A percentile compares a stretch with the other conserved stretches of the same genome.
Conservation (phyloP, 768 basidiomycete species). For the Multifurca ochricompacta region DNA sequence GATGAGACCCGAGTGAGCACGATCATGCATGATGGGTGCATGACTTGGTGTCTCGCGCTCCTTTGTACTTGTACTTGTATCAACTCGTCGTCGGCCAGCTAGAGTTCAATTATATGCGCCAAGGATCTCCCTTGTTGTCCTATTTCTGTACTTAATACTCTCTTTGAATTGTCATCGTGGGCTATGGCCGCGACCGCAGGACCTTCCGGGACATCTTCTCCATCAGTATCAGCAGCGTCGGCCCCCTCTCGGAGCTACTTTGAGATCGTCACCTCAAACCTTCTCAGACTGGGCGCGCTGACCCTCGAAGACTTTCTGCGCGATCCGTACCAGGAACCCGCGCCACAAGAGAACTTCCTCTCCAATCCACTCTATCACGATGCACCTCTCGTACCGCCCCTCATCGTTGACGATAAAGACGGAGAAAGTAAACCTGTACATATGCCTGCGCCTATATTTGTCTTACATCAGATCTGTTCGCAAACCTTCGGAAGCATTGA, state of each 20-base stretch:
- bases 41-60: too few species aligned
- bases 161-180: background rate
- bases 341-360: conserved; percentile 1
- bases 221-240: background rate
- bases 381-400: conserved; percentile 1
- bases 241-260: conserved; percentile 5
- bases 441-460: conserved; percentile 12
- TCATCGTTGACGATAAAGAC: background rate
- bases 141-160: too few species aligned
- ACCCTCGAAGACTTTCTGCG: conserved; percentile 14
- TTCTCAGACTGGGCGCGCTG: conserved; percentile 17
- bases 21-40: too few species aligned
- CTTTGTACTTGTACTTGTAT: too few species aligned
- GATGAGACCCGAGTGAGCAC: too few species aligned
- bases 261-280: conserved; percentile 9
- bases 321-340: conserved; percentile 15
- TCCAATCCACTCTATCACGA: conserved; percentile 12
- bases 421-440: background rate
- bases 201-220: background rate
- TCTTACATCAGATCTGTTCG: conserved; percentile 24
- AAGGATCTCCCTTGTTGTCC: too few species aligned
- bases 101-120: too few species aligned
- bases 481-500: conserved; percentile 23
- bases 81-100: too few species aligned
- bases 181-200: background rate